Percentiles rank a stretch among this genome's conserved stretches.
Conservation (phyloP, 1,139 yeast genomes). For the Meyerozyma sp. region DNA sequence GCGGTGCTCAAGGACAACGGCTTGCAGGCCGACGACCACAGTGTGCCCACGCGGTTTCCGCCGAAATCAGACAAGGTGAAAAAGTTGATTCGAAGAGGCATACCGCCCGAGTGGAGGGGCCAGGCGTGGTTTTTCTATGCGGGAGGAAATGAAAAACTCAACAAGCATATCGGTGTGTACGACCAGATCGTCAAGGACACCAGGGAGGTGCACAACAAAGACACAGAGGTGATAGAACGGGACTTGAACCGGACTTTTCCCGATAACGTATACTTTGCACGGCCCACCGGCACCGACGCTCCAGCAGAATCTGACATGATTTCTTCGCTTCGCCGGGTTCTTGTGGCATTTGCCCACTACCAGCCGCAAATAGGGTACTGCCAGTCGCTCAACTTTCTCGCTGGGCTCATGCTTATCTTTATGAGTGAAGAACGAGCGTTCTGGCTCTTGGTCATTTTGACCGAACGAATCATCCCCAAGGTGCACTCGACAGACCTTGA, state of each 20-base stretch:
- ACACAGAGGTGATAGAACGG: slow-evolving; percentile 87
- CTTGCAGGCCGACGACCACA: slow-evolving; percentile 32
- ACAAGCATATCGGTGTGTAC: slow-evolving; percentile 68
- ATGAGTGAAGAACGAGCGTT: slow-evolving; percentile 86
- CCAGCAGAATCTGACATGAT: slow-evolving; percentile 56
- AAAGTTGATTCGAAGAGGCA: slow-evolving; percentile 81
- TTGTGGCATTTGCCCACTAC: slow-evolving; percentile 78
- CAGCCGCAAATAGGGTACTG: slow-evolving; percentile 94
- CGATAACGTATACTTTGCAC: slow-evolving; percentile 67
- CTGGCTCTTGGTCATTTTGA: slow-evolving; percentile 92
- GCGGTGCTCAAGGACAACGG: slow-evolving; percentile 64
- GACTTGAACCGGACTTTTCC: slow-evolving; percentile 93
- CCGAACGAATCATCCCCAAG: slow-evolving; percentile 82
- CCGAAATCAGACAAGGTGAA: slow-evolving; percentile 78
- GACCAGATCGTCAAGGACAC: slow-evolving; percentile 60
- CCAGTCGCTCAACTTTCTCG: slow-evolving; percentile 87
- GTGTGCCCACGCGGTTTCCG: slow-evolving; percentile 57
- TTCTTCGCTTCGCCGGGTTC: slow-evolving; percentile 69
- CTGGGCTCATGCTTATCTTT: slow-evolving; percentile 75
- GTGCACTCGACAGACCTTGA: slow-evolving; percentile 87
- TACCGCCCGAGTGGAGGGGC: slow-evolving; percentile 97
- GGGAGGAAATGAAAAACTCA: slow-evolving; percentile 76
- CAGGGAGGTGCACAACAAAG: slow-evolving; percentile 48
- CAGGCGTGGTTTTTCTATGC: slow-evolving; percentile 96
- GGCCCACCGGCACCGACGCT: not conserved